phyloP scores from a whole-genome alignment of 495 filamentous ascomycete species.

The Trichoderma gamsii region DNA sequence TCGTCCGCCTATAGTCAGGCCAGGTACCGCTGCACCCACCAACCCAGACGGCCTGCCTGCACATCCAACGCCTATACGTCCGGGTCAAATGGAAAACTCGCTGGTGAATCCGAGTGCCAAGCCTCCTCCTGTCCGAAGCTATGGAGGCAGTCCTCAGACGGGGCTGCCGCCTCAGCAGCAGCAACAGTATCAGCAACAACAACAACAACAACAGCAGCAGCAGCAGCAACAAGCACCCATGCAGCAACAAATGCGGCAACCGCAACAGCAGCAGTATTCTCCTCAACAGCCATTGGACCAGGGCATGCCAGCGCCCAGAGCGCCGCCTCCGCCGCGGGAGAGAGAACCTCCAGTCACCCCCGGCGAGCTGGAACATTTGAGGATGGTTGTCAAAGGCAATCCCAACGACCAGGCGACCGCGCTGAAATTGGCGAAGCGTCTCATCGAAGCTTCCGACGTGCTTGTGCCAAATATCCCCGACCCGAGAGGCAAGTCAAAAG shows the following conservation, averaged over 20 bases:
- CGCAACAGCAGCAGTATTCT: conserved; percentile 26
- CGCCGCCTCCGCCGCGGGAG: conserved; percentile 12
- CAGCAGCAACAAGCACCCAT: background rate
- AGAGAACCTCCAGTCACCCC: conserved; percentile 59
- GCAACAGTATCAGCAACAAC: conserved; percentile 8
- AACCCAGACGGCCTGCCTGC: conserved; percentile 58
- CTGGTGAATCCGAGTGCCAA: conserved; percentile 47
- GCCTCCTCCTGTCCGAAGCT: conserved; percentile 69
- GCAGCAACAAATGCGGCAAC: conserved; percentile 16
- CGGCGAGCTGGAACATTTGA: conserved; percentile 69
- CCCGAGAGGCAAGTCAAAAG: conserved; percentile 63
- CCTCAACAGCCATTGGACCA: conserved; percentile 19
- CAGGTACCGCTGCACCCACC: conserved; percentile 28
- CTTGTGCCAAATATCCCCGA: conserved; percentile 71
- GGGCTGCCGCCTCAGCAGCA: conserved; percentile 15
- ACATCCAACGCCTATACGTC: conserved; percentile 75
- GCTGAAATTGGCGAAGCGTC: conserved; percentile 71
- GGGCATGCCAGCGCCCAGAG: conserved; percentile 17
- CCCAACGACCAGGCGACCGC: conserved; percentile 65
- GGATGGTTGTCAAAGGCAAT: conserved; percentile 57
- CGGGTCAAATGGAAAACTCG: conserved; percentile 59
- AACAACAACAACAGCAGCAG: conserved; percentile 21
- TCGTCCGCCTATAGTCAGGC: conserved; percentile 20
- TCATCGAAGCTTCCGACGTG: conserved; percentile 76
- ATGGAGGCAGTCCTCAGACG: conserved; percentile 41